Conservation (phyloP, 164 flowering plant genomes). For the Hamamelis virginiana region DNA sequence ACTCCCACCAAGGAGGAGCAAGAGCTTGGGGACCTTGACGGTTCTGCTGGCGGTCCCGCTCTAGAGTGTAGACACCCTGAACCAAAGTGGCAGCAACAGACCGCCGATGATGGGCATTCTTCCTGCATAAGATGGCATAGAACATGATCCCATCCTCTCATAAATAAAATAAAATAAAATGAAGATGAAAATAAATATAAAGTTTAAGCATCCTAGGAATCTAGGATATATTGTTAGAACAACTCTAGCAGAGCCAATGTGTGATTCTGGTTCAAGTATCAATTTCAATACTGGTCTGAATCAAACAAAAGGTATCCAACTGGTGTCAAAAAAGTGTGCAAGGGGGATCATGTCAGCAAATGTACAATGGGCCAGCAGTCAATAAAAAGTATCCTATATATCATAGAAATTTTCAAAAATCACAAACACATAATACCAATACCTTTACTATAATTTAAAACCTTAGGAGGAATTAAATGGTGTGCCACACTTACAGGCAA, state of each 20-base stretch:
- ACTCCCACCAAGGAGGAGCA: constrained; percentile 93
- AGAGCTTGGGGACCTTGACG: constrained; percentile 60
- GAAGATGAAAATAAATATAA: background rate
- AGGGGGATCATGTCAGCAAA: too few relatives aligned
- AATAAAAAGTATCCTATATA: background rate
- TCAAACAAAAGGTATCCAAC: background rate
- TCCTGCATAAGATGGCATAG: constrained; percentile 41
- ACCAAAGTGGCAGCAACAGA: constrained; percentile 85
- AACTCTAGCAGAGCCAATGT: too few relatives aligned
- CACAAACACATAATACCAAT: background rate
- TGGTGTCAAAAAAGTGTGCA: too few relatives aligned
- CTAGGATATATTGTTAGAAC: background rate
- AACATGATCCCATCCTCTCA: background rate
- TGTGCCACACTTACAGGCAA: background rate
- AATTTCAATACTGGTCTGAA: too few relatives aligned
- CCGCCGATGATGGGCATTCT: constrained; percentile 57
- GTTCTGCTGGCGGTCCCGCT: constrained; percentile 75
- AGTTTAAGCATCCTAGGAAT: background rate
- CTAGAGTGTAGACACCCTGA: constrained; percentile 72
- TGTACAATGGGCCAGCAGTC: too few relatives aligned
- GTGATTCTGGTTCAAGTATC: too few relatives aligned
- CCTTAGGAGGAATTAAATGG: background rate
- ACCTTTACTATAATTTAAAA: background rate
- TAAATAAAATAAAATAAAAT: too few relatives aligned
- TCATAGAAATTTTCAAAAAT: background rate